Conservation (phyloP, 768 basidiomycete genomes). For the Termitomyces sp. region DNA sequence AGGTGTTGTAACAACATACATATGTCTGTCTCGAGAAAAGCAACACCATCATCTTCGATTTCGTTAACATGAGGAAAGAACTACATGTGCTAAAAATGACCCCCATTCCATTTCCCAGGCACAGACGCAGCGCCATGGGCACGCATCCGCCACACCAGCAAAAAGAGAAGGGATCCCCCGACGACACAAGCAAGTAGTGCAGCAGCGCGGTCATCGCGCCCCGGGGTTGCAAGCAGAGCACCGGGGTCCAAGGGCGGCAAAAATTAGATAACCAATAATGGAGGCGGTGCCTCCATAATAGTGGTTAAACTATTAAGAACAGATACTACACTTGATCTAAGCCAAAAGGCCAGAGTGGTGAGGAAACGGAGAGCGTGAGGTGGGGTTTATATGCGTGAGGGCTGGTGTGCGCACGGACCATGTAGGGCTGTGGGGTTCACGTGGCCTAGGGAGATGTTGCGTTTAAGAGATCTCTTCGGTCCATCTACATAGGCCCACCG, state of each 20-base stretch:
- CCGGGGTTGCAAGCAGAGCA: conserved; percentile 58
- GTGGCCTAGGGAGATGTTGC: too few species aligned
- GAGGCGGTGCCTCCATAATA: conserved; percentile 52
- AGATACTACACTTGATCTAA: conserved; percentile 98
- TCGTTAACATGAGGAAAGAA: too few species aligned
- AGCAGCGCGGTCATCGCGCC: conserved; percentile 51
- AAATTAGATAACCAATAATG: conserved; percentile 55
- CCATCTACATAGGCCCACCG: too few species aligned
- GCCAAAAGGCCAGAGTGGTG: conserved; percentile 93
- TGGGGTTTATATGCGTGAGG: not conserved
- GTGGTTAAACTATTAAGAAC: conserved; percentile 84
- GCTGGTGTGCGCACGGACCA: conserved; percentile 2
- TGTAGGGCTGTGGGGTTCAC: too few species aligned
- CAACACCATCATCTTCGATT: too few species aligned
- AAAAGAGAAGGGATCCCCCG: conserved; percentile 39
- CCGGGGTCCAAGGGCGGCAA: conserved; percentile 43
- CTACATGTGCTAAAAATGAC: too few species aligned
- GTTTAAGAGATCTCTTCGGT: too few species aligned
- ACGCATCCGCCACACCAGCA: not conserved
- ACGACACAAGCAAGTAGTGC: conserved; percentile 60
- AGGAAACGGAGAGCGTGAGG: conserved; percentile 14
- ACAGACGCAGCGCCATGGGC: not conserved
- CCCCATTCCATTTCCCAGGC: not conserved
- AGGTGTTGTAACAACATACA: too few species aligned
- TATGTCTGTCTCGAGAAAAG: too few species aligned